phyloP scores from a whole-genome alignment of 352 stramenopile species.

The Globisporangium abappressorium region DNA sequence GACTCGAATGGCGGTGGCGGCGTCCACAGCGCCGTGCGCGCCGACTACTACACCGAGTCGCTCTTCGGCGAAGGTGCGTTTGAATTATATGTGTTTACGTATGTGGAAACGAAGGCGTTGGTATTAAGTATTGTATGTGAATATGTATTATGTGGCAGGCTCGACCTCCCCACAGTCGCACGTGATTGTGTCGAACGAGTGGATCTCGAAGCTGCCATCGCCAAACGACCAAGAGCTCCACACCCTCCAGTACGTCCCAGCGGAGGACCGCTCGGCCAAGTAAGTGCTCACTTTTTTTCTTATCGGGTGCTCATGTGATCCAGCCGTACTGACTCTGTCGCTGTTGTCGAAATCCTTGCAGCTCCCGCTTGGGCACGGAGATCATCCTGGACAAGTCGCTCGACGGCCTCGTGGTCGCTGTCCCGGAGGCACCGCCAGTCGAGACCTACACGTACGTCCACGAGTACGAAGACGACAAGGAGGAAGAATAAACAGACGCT shows the following conservation, averaged over 20 bases:
- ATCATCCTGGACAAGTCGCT: constrained; percentile 85
- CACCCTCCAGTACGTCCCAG: constrained; percentile 79
- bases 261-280: constrained; percentile 78
- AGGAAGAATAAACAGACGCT: constrained; percentile 24
- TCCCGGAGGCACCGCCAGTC: constrained; percentile 79
- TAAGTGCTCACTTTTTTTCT: constrained; percentile 23
- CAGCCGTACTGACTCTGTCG: not conserved
- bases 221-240: constrained; percentile 74
- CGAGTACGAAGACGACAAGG: constrained; percentile 84
- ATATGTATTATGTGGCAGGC: constrained; percentile 16
- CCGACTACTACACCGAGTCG: constrained; percentile 84
- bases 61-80: constrained; percentile 77
- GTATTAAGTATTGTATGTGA: not conserved
- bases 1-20: constrained; percentile 83
- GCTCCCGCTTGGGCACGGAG: constrained; percentile 83
- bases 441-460: constrained; percentile 85
- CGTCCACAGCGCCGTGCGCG: constrained; percentile 52
- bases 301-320: not conserved
- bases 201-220: constrained; percentile 71
- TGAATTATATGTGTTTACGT: not conserved
- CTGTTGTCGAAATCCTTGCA: constrained; percentile 12
- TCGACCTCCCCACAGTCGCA: constrained; percentile 80
- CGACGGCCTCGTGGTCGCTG: constrained; percentile 84
- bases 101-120: not conserved
- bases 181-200: constrained; percentile 87